Percentiles rank a stretch among this genome's conserved stretches.
These are phyloP conservation scores for Ballota nigra DNA, from an alignment of 257 asterid species.

Conservation along the genomic window DNA sequence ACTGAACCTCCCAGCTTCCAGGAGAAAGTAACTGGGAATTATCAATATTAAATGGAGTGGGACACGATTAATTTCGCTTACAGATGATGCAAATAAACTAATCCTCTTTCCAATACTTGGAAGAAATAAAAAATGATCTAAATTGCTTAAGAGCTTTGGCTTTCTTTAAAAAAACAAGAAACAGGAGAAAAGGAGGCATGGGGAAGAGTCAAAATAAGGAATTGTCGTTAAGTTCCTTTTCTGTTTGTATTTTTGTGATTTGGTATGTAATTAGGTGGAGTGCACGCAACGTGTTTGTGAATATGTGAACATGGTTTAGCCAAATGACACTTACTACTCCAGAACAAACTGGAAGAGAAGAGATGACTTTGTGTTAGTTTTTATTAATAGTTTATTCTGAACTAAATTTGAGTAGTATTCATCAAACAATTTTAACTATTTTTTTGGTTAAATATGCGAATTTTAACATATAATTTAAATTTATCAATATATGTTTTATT, in stretches of 20 bases:
- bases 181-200: not conserved
- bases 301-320: constrained; percentile 28
- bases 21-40: constrained; percentile 18
- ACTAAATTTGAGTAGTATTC: not conserved
- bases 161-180: constrained; percentile 13
- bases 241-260: not conserved
- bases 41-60: constrained; percentile 9
- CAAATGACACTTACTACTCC: not conserved
- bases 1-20: constrained; percentile 28
- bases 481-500: not conserved
- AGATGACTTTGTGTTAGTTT: not conserved
- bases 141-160: constrained; percentile 7
- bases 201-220: not conserved
- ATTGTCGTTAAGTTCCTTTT: constrained; percentile 22
- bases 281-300: constrained; percentile 26
- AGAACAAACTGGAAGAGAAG: constrained; percentile 1
- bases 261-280: constrained; percentile 16
- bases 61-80: not conserved
- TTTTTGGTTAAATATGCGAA: not conserved
- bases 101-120: not conserved
- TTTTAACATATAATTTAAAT: too few species aligned
- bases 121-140: not conserved
- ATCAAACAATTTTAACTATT: not conserved
- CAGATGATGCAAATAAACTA: not conserved
- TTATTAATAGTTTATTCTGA: too few species aligned